These are phyloP conservation scores for Cladophialophora carrionii DNA, from an alignment of 2,329 filamentous ascomycete species.

Conservation along the genomic window DNA sequence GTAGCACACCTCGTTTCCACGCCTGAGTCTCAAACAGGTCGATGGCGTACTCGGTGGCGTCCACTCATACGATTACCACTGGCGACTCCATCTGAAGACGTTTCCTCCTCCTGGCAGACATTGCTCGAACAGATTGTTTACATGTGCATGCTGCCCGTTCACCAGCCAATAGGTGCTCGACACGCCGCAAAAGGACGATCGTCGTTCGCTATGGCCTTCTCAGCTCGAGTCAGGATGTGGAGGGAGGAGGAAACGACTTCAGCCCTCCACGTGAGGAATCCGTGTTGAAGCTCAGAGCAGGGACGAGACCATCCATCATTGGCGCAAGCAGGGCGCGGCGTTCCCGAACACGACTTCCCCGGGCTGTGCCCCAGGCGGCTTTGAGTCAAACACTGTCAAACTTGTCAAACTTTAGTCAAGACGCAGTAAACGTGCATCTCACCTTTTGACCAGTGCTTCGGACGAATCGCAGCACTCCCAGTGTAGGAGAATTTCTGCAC, in stretches of 20 bases:
- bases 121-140: neutral
- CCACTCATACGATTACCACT: neutral
- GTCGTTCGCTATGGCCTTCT: neutral
- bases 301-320: neutral
- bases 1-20: neutral
- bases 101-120: neutral
- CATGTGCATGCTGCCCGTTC: neutral
- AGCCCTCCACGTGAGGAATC: neutral
- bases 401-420: slow-evolving; percentile 8
- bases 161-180: slow-evolving; percentile 2
- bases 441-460: neutral
- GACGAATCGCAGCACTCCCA: too few species aligned
- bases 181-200: neutral
- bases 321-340: neutral
- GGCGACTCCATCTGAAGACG: neutral
- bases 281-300: neutral
- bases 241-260: neutral
- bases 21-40: neutral
- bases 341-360: neutral
- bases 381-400: slow-evolving; percentile 3
- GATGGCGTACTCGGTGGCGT: neutral
- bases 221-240: neutral
- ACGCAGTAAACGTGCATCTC: neutral
- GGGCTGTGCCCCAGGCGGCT: neutral
- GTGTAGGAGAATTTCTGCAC: too few species aligned